Evolutionary conservation across 1,284 basidiomycete genomes (phyloP), one percentile per base, ranked within the genome.

Genomic region (Malassezia globosa): DNA sequence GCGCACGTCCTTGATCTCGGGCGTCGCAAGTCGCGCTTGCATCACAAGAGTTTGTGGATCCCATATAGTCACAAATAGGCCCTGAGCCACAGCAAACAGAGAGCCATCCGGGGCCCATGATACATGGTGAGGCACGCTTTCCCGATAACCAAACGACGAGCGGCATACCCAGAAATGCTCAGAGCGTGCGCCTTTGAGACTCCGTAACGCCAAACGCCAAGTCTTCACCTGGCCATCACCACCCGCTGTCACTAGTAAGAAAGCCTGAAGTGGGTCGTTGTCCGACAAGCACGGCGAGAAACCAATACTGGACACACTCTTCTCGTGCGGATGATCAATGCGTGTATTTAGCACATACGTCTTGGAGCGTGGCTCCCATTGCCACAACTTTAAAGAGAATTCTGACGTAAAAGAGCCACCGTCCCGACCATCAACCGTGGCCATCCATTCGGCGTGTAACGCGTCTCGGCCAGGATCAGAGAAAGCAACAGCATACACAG

Each of bases 371-470:
- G 73, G 61, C 16, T 83, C 80, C 85, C 88, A 92, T 51, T 75
- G 75, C 92, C 92, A 97, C 36, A 95, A 74, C 74, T 96, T 96
- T 60, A 97, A 77, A 63, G 84, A 83, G 19, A 83, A 77, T 63
- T 90, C 86, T 8, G 59, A 82, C 22, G 83, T 77, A 63, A 89
- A 85, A 7, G 46, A 76, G 13, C 79, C 81, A 52, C 81, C 78
- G 22, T 62, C 58, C 46, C 89, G 80, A 26, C 75, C 75, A 72
- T 97, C 92, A 31, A 89, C 73, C 0, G 92, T 94, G 1, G 88
- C 88, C 82, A 99, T 82, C 90, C 92, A 96, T 42, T 81, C 77
- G 21, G 55, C 56, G 14, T 48, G 42, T 7, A 51, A 52, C 31
- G 45, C 44, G 44, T 42, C 21, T 13, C 49, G 51, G 7, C 43